Conservation (phyloP, 495 filamentous ascomycete species). For the Lentithecium fluviatile region DNA sequence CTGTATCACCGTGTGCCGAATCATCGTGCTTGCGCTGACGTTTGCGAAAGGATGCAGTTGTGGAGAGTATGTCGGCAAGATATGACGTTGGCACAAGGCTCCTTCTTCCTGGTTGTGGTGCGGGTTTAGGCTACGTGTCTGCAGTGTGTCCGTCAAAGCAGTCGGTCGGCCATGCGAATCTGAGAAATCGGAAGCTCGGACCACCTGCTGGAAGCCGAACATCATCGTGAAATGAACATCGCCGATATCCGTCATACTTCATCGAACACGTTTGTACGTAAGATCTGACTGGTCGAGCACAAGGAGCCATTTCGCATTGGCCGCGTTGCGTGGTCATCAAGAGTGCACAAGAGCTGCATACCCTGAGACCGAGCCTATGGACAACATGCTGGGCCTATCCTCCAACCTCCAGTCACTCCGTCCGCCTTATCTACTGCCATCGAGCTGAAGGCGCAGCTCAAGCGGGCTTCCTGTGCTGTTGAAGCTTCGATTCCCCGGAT, state of each 20-base stretch:
- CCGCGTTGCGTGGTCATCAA: neutral
- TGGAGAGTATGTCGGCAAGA: neutral
- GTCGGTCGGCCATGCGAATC: too few relatives aligned
- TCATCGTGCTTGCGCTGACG: slow-evolving; percentile 59
- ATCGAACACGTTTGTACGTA: too few relatives aligned
- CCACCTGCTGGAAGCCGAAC: too few relatives aligned
- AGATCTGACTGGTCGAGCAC: neutral
- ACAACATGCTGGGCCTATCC: slow-evolving; percentile 1
- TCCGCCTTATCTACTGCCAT: too few relatives aligned
- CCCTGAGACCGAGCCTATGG: neutral
- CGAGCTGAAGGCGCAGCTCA: neutral
- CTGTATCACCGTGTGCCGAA: slow-evolving; percentile 91
- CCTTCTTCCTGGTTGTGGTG: neutral
- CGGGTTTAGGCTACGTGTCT: slow-evolving; percentile 8
- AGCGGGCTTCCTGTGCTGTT: neutral
- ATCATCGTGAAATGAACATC: too few relatives aligned
- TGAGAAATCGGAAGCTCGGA: too few relatives aligned
- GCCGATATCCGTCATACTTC: too few relatives aligned
- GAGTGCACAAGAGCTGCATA: neutral
- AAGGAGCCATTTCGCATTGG: neutral
- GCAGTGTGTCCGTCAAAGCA: too few relatives aligned
- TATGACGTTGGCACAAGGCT: neutral
- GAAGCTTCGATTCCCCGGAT: too few relatives aligned
- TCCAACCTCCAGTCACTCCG: too few relatives aligned
- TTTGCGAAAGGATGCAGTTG: too few relatives aligned